Evolutionary conservation across 352 stramenopile genomes (phyloP), one percentile per base, ranked within the genome.

Genomic region (Phytophthora lateralis): DNA sequence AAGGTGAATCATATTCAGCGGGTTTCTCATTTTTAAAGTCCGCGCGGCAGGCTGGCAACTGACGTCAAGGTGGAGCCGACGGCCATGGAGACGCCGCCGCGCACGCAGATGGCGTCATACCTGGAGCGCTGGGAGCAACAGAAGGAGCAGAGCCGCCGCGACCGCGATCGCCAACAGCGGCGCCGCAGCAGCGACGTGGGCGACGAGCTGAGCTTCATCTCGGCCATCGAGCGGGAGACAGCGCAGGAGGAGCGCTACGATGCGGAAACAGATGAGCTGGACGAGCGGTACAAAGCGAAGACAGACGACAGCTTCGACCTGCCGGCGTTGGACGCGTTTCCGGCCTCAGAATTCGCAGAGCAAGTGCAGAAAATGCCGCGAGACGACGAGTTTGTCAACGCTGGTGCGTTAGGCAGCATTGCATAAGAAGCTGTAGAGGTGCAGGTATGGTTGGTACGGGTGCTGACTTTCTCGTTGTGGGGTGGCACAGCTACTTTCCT

Each of bases 331-430:
- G 52, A 80, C 45, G 49, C 38, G 15, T 78, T 88, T 51, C 59
- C 64, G 27, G 46, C 15, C 27, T 69, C 39, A 9, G 34, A 47
- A 11, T 6, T 60, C n/a, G 26, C 18, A 9, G 30, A 60, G 18
- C 26, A 48, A 5, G 38, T 6, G 20, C 60, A 46, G 9, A 47
- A 53, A 17, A 73, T 75, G 12, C 60, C 73, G 12, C 59, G 56
- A 14, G 77, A 82, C 12, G 76, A 89, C 15, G 78, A 91, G 38
- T 93, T 93, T 62, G 64, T 90, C 2, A 80, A 93, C 57, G 84
- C 79, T 47, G 83, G 83, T 92, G 51, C 32, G 77, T 73, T 49
- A 12, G 17, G 12, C 18, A 55, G 29, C 18, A 39, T 15, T 55
- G 14, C 21, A 21, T 15, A n/a, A 29, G 9, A 30, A 21, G 6